Evolutionary conservation across 306 rosid genomes (phyloP).

Genomic region (Casuarina cunninghamiana): DNA sequence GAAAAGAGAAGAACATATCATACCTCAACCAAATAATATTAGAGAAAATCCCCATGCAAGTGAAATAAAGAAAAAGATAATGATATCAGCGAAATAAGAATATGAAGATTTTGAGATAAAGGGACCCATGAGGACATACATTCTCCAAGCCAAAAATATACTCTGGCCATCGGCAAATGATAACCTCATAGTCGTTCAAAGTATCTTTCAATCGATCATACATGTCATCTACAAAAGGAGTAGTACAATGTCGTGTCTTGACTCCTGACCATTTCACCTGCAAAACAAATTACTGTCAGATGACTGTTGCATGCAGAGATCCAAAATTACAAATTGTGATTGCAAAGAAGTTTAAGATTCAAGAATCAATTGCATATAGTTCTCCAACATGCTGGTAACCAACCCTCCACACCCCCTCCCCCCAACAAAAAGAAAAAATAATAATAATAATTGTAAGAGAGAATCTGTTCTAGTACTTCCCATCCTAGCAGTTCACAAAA

Average conservation of each 20-base stretch:
- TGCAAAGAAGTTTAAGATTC: not conserved
- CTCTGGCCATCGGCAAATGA: slow-evolving; percentile 98
- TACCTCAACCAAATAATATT: not conserved
- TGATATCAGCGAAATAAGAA: not conserved
- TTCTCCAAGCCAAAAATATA: slow-evolving; percentile 76
- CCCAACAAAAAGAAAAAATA: too few relatives aligned
- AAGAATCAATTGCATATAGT: not conserved
- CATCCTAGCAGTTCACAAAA: not conserved
- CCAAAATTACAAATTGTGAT: slow-evolving; percentile 17
- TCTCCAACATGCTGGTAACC: not conserved
- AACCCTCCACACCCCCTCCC: too few relatives aligned
- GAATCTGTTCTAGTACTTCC: not conserved
- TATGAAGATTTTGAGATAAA: slow-evolving; percentile 8
- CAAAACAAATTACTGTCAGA: slow-evolving; percentile 39
- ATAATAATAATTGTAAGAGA: too few relatives aligned
- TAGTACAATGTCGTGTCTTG: slow-evolving; percentile 88
- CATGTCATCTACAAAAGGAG: slow-evolving; percentile 98
- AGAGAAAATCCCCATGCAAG: not conserved
- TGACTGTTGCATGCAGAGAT: slow-evolving; percentile 12
- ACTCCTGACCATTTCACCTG: slow-evolving; percentile 99
- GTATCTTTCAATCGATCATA: slow-evolving; percentile 88
- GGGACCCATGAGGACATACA: slow-evolving; percentile 51
- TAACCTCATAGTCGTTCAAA: slow-evolving; percentile 79
- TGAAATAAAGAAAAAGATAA: not conserved
- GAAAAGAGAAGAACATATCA: not conserved